Evolutionary conservation across 371 early-diverging fungal genomes (phyloP).

Genomic region (Lichtheimia ramosa): DNA sequence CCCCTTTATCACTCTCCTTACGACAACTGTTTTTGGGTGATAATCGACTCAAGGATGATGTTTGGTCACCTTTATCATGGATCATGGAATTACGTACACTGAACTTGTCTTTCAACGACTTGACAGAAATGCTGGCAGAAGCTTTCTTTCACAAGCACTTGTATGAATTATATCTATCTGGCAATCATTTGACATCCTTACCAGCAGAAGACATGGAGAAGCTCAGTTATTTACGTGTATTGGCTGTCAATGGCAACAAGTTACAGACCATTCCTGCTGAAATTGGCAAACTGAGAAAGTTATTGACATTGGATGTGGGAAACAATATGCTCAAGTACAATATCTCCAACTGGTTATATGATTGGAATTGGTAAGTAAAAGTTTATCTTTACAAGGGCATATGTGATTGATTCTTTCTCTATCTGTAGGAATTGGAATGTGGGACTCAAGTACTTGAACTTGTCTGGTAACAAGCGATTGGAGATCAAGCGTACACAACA

Average conservation of each 20-base stretch:
- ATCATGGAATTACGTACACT: conserved; percentile 74
- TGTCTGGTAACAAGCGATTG: conserved; percentile 89
- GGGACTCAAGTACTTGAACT: conserved; percentile 85
- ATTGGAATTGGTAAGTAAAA: conserved; percentile 85
- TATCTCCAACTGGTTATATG: conserved; percentile 92
- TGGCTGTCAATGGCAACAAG: conserved; percentile 90
- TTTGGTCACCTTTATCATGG: conserved; percentile 71
- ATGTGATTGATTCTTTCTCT: not conserved
- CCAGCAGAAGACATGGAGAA: conserved; percentile 87
- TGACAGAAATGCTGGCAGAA: conserved; percentile 72
- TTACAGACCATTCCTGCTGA: conserved; percentile 88
- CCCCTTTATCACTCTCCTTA: conserved; percentile 67
- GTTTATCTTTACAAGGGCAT: not conserved
- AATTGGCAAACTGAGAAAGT: conserved; percentile 75
- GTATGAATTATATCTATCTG: conserved; percentile 79
- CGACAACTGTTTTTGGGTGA: conserved; percentile 73
- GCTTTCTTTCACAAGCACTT: conserved; percentile 53
- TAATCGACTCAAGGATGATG: conserved; percentile 82
- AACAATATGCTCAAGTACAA: conserved; percentile 90
- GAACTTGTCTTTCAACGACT: conserved; percentile 81
- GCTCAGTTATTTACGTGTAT: conserved; percentile 62
- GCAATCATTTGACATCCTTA: conserved; percentile 82
- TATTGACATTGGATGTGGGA: conserved; percentile 83
- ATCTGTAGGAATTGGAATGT: conserved; percentile 80
- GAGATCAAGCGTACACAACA: conserved; percentile 72